Base-by-base conservation (phyloP, 805 yeast genomes). In the Sugiyamaella valdiviana region DNA sequence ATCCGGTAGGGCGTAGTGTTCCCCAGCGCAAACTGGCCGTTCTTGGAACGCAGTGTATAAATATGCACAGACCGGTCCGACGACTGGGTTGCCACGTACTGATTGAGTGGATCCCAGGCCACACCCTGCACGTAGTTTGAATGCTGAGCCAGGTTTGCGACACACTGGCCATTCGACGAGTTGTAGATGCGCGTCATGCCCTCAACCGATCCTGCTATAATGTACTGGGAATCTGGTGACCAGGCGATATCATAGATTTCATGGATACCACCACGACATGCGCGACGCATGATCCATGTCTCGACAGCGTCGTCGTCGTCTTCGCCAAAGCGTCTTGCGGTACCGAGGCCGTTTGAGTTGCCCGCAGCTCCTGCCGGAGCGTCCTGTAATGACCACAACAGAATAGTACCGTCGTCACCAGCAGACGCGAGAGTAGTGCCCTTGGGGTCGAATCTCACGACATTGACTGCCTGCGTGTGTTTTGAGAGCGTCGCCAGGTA, bases 401-500 rank as follows among this genome's bases (percentile, higher is more conserved):
- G 71, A 21, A 93, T 76, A 5, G 83, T 79, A 1, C 99, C 98
- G 64, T 93, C 99, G 62, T 93, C 99, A 2, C 97, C 95, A 0
- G 96, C 97, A 0, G 91, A 77, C 0, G 98, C 98, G 19, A 93
- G 69, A 5, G 75, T 55, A 1, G 45, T 48, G 43, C 96, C 96
- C 2, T 64, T 66, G 2, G 83, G 80, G 59, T 79, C 82, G 62
- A 90, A 93, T 45, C 96, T 69, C 4, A 87, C 95, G 29, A 80
- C 90, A 61, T 93, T 93, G 17, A 93, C 96, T 0, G 98, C 96
- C 63, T 89, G 96, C 1, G 93, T 85, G 63, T 93, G 99, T 57
- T 88, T 89, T 2, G 83, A 66, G 44, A 93, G 72, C 0, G 96
- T 87, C 15, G 93, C 78, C 23, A 89, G 69, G 63, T 89, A 91